phyloP scores from a whole-genome alignment of 1,284 basidiomycete species.

The Tilletia walkeri region DNA sequence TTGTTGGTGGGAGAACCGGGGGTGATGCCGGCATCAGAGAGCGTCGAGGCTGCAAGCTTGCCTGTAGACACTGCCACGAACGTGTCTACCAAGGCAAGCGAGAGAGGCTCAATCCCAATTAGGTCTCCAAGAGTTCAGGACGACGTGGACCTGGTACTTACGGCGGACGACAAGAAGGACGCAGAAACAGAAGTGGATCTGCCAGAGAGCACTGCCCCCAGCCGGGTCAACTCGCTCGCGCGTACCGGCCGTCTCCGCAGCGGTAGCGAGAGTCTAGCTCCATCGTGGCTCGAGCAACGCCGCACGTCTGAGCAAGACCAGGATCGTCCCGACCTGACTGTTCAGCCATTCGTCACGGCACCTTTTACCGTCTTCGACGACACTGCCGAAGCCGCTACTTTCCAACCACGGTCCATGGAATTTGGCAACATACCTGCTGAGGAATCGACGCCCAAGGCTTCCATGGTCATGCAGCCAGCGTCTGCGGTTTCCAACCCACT shows the following conservation, averaged over 20 bases:
- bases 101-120: not conserved
- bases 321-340: not conserved
- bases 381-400: not conserved
- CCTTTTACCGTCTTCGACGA: constrained; percentile 6
- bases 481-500: constrained; percentile 60
- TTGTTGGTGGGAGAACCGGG: constrained; percentile 26
- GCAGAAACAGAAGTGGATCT: not conserved
- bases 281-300: constrained; percentile 4
- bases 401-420: not conserved
- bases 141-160: constrained; percentile 6
- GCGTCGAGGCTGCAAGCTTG: not conserved
- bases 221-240: not conserved
- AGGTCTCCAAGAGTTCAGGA: constrained; percentile 14
- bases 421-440: not conserved
- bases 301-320: not conserved
- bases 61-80: not conserved
- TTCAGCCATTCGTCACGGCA: constrained; percentile 6
- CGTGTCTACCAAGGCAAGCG: not conserved
- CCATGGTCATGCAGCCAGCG: not conserved
- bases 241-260: not conserved
- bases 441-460: not conserved
- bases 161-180: not conserved
- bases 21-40: not conserved
- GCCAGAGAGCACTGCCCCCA: not conserved
- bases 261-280: constrained; percentile 10